These are phyloP conservation scores for Malania oleifera DNA, from an alignment of 164 flowering plant genomes.

Conservation along the genomic window DNA sequence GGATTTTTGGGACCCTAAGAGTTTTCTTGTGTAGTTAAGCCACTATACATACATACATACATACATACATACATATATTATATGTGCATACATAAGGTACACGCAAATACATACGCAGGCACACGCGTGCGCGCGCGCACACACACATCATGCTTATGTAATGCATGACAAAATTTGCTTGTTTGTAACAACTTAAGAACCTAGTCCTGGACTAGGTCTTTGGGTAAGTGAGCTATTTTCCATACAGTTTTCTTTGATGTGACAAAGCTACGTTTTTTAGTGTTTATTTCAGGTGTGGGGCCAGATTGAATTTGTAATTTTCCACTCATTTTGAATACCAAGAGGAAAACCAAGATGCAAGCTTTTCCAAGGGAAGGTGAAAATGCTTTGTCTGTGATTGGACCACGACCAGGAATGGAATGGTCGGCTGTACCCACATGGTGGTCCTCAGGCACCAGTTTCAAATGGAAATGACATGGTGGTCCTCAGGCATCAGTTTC, in stretches of 20 bases:
- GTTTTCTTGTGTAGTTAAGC: no score
- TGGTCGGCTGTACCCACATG: conserved; percentile 68
- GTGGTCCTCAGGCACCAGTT: no score
- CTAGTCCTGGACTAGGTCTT: background rate
- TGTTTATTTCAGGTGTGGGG: conserved; percentile 4
- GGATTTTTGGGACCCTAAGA: no score
- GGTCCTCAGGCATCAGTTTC: conserved; percentile 52
- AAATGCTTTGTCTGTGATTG: conserved; percentile 54
- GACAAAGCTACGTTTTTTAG: background rate
- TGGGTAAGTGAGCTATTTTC: background rate
- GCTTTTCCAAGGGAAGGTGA: conserved; percentile 44
- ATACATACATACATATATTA: no score
- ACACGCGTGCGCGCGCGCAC: no score
- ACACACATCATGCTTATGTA: no score
- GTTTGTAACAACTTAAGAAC: no score
- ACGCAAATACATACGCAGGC: no score
- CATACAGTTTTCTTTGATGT: background rate
- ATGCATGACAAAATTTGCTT: no score
- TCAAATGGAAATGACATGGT: no score
- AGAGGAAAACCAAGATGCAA: conserved; percentile 34
- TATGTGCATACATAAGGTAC: no score
- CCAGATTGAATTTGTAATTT: background rate
- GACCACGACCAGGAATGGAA: conserved; percentile 73
- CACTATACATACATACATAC: no score
- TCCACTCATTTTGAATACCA: background rate